phyloP scores from a whole-genome alignment of 2,329 filamentous ascomycete species.

The Fusarium mangiferae region DNA sequence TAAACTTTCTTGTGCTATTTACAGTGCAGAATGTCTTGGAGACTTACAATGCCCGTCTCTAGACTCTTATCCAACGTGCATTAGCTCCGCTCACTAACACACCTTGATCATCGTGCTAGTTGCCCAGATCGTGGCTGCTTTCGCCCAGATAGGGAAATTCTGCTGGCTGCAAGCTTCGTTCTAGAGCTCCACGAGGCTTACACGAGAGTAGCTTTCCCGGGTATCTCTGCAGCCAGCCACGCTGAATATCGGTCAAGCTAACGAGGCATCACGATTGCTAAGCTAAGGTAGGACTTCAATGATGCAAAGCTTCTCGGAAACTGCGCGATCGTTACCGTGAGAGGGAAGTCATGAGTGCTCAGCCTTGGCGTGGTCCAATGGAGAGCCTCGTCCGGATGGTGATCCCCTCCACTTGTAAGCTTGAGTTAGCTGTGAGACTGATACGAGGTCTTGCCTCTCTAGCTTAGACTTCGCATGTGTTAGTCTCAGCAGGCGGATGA shows the following conservation, averaged over 20 bases:
- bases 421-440: neutral
- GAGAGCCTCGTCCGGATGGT: neutral
- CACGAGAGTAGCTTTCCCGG: neutral
- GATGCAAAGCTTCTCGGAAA: conserved; percentile 7
- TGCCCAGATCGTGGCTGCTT: conserved; percentile 1
- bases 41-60: neutral
- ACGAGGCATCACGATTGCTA: neutral
- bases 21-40: neutral
- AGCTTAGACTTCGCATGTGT: neutral
- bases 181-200: conserved; percentile 2
- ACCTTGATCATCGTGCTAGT: neutral
- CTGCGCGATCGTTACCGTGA: conserved; percentile 5
- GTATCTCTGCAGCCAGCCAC: neutral
- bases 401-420: conserved; percentile 1
- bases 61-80: conserved; percentile 4
- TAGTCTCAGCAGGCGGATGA: neutral
- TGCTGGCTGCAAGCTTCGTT: neutral
- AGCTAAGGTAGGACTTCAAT: conserved; percentile 2
- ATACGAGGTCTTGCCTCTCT: conserved; percentile 10
- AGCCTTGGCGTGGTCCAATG: conserved; percentile 25
- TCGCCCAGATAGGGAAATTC: conserved; percentile 15
- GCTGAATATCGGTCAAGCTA: too few relatives aligned
- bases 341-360: neutral
- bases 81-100: conserved; percentile 1
- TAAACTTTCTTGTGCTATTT: conserved; percentile 18